Evolutionary conservation across 306 rosid genomes (phyloP).

Genomic region (Spatholobus suberectus): DNA sequence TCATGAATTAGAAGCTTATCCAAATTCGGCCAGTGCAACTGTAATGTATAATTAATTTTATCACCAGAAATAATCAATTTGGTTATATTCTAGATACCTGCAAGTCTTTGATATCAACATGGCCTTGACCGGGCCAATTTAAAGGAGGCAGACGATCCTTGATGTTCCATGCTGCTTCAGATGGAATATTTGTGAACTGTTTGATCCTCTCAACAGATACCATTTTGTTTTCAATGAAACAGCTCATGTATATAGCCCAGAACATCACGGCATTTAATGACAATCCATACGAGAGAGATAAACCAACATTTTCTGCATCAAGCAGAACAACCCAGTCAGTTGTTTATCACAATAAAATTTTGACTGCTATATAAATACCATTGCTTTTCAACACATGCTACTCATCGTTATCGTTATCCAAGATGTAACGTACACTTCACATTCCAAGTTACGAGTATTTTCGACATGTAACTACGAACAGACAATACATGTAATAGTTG

Average conservation of each 20-base stretch:
- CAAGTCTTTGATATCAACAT: conserved; percentile 79
- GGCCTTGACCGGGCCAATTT: conserved; percentile 87
- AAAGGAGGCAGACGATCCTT: conserved; percentile 72
- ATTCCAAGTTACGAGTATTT: neutral
- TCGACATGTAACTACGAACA: neutral
- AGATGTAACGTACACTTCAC: neutral
- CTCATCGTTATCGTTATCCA: neutral
- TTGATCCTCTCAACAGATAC: conserved; percentile 96
- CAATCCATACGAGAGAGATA: conserved; percentile 89
- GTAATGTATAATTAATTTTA: conserved; percentile 7
- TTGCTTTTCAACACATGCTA: neutral
- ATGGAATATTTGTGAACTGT: conserved; percentile 79
- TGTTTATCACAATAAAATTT: neutral
- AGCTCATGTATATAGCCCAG: conserved; percentile 83
- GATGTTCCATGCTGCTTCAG: conserved; percentile 81
- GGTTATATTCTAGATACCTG: conserved; percentile 54
- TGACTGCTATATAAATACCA: conserved; percentile 23
- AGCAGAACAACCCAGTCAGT: conserved; percentile 26
- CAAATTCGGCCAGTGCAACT: neutral
- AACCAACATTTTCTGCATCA: conserved; percentile 81
- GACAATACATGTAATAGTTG: neutral
- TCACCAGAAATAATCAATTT: conserved; percentile 19
- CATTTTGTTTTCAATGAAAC: conserved; percentile 91
- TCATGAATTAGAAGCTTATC: neutral
- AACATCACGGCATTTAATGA: conserved; percentile 79